A percentile compares a stretch with the other conserved stretches of the same genome.
Evolutionary conservation across 768 basidiomycete species (phyloP).

Genomic region (Kwoniella dendrophila): DNA sequence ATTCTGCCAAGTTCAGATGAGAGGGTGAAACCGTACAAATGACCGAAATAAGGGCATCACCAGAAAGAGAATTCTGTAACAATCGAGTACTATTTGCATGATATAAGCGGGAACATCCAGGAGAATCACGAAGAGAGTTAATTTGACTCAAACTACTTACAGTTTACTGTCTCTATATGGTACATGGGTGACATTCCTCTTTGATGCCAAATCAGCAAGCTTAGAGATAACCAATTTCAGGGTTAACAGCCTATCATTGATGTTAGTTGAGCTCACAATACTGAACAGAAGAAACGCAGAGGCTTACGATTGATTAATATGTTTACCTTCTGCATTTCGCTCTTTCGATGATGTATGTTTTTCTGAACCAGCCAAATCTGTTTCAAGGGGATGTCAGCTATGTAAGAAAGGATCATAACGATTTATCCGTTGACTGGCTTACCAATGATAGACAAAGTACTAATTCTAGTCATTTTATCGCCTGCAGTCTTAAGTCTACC

Average conservation of each 20-base stretch:
- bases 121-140: not conserved
- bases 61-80: constrained; percentile 90
- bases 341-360: constrained; percentile 95
- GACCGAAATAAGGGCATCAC: constrained; percentile 93
- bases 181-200: constrained; percentile 69
- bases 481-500: constrained; percentile 38
- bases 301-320: constrained; percentile 71
- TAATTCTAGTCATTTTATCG: constrained; percentile 53
- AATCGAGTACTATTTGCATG: constrained; percentile 80
- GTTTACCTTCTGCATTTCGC: constrained; percentile 91
- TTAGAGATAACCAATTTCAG: constrained; percentile 91
- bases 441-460: constrained; percentile 51
- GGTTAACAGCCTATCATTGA: constrained; percentile 70
- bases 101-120: not conserved
- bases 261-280: constrained; percentile 2
- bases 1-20: constrained; percentile 73
- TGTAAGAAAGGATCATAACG: not conserved
- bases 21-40: constrained; percentile 95
- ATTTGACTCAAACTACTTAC: constrained; percentile 33
- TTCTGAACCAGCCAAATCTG: constrained; percentile 89
- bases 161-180: constrained; percentile 95
- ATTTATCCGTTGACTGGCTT: constrained; percentile 2
- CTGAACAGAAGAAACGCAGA: not conserved
- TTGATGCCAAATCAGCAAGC: constrained; percentile 76
- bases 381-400: constrained; percentile 10